These are phyloP conservation scores for Cyphellophora europaea DNA, from an alignment of 2,329 filamentous ascomycete genomes.

Conservation along the genomic window DNA sequence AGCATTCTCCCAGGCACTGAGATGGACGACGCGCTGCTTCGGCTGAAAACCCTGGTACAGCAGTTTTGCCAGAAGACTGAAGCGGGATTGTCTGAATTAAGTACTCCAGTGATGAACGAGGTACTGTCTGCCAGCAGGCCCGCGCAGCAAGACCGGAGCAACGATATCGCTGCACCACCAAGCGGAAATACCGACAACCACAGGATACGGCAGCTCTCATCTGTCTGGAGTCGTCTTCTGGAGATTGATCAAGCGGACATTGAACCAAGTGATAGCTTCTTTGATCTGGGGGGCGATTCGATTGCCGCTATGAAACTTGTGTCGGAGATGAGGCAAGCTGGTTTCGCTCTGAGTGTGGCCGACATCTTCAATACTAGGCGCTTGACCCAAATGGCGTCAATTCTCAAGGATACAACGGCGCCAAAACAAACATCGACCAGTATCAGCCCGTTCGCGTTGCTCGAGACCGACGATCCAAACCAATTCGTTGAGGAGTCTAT, in stretches of 20 bases:
- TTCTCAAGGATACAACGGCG: conserved; percentile 29
- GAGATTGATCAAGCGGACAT: conserved; percentile 31
- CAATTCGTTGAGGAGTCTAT: conserved; percentile 41
- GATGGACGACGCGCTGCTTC: conserved; percentile 44
- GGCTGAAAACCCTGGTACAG: conserved; percentile 43
- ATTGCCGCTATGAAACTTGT: conserved; percentile 23
- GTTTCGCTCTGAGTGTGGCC: conserved; percentile 18
- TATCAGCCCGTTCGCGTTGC: too few relatives aligned
- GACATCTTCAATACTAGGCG: conserved; percentile 26
- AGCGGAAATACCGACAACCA: too few relatives aligned
- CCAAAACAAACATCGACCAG: conserved; percentile 5
- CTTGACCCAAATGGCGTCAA: conserved; percentile 44
- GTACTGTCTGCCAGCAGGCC: too few relatives aligned
- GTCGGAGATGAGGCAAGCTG: conserved; percentile 10
- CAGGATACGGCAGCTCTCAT: too few relatives aligned
- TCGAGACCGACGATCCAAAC: conserved; percentile 32
- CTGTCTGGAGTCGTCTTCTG: conserved; percentile 6
- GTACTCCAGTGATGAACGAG: too few relatives aligned
- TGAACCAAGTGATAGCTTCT: conserved; percentile 21
- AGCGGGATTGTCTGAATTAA: conserved; percentile 22
- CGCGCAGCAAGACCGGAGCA: too few relatives aligned
- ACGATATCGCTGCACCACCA: too few relatives aligned
- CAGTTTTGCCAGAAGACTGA: conserved; percentile 32
- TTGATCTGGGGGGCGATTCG: conserved; percentile 23
- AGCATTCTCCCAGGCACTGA: conserved; percentile 43